Percentiles rank a stretch among this genome's conserved stretches.
These are phyloP conservation scores for Aspergillus fumigatiaffinis DNA, from an alignment of 2,329 filamentous ascomycete species.

Conservation along the genomic window DNA sequence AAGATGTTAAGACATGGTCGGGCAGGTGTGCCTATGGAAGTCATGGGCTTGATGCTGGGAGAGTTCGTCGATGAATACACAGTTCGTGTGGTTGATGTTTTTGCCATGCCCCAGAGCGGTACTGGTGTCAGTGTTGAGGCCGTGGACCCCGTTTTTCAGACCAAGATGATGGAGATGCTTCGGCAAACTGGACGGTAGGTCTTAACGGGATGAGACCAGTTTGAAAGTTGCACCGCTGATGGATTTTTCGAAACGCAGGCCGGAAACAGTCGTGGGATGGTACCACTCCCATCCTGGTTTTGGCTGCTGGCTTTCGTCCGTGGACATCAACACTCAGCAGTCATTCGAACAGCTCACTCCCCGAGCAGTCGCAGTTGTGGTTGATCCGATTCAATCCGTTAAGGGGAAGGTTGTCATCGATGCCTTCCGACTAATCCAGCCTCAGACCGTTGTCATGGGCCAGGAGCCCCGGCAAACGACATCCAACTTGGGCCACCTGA, in stretches of 20 bases:
- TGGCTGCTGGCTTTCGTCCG: conserved; percentile 96
- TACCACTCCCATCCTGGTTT: conserved; percentile 99
- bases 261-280: conserved; percentile 97
- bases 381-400: conserved; percentile 97
- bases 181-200: conserved; percentile 85
- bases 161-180: conserved; percentile 99
- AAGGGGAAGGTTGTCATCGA: conserved; percentile 99
- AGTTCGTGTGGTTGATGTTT: conserved; percentile 95
- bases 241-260: conserved; percentile 49
- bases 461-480: conserved; percentile 97
- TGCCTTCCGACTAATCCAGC: conserved; percentile 97
- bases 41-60: conserved; percentile 98
- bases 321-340: conserved; percentile 99
- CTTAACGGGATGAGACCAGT: conserved; percentile 19
- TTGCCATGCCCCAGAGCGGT: conserved; percentile 98
- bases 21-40: conserved; percentile 98
- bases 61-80: conserved; percentile 99
- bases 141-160: conserved; percentile 97
- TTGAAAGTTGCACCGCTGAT: conserved; percentile 8
- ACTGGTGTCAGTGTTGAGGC: conserved; percentile 98
- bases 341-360: conserved; percentile 99
- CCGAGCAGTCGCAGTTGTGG: conserved; percentile 93
- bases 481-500: conserved; percentile 93
- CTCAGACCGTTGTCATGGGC: conserved; percentile 94
- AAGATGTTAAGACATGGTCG: conserved; percentile 99